These are phyloP conservation scores for Leccinum uliginosum DNA, from an alignment of 768 basidiomycete genomes.

Conservation along the genomic window DNA sequence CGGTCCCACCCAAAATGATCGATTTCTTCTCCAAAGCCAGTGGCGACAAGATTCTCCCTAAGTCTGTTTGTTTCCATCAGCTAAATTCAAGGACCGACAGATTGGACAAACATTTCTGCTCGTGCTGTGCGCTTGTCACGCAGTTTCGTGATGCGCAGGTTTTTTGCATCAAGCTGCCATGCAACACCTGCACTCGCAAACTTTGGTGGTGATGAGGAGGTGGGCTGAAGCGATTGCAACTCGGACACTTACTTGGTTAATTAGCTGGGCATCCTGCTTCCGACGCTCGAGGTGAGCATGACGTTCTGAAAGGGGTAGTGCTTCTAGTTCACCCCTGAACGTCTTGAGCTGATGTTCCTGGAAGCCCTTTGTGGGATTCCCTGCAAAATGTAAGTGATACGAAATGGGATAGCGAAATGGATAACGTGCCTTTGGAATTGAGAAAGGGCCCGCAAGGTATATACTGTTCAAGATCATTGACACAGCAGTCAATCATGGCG, in stretches of 20 bases:
- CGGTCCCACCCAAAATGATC: conserved; percentile 30
- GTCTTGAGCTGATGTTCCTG: conserved; percentile 15
- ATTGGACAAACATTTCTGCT: conserved; percentile 23
- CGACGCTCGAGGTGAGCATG: conserved; percentile 17
- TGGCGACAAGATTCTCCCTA: conserved; percentile 10
- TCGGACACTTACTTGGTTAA: conserved; percentile 10
- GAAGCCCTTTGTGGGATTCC: conserved; percentile 19
- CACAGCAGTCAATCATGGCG: conserved; percentile 5
- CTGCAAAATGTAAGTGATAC: conserved; percentile 12
- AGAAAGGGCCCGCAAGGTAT: conserved; percentile 26
- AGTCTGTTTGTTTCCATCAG: conserved; percentile 18
- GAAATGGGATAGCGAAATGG: not conserved
- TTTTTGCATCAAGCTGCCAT: conserved; percentile 23
- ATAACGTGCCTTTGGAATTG: conserved; percentile 17
- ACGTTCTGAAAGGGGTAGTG: conserved; percentile 13
- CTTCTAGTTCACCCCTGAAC: conserved; percentile 13
- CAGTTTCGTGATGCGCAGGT: conserved; percentile 15
- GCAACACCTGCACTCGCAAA: conserved; percentile 24
- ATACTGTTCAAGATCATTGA: conserved; percentile 17
- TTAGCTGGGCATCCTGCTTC: conserved; percentile 6
- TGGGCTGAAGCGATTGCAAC: not conserved
- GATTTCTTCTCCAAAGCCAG: conserved; percentile 26
- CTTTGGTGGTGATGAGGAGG: conserved; percentile 20
- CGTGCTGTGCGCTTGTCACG: conserved; percentile 23
- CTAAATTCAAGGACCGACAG: not conserved